Percentiles rank a stretch among this genome's conserved stretches.
Conservation (phyloP, 1,139 yeast species). For the Saccharomycopsis crataegensis region DNA sequence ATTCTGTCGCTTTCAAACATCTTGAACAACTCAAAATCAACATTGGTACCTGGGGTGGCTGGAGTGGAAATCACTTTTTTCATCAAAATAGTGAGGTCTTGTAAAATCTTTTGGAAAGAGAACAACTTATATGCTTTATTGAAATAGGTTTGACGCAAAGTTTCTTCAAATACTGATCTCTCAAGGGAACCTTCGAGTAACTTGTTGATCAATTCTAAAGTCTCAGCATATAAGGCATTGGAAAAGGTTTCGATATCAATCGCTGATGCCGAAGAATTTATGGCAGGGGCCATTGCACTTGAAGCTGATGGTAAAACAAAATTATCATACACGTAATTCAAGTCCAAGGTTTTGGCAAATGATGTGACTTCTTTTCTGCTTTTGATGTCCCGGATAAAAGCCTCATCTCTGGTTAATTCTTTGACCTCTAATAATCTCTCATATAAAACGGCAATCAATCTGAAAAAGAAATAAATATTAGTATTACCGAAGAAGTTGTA, state of each 20-base stretch:
- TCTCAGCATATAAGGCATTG: constrained; percentile 47
- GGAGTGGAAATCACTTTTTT: constrained; percentile 36
- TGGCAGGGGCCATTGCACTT: background rate
- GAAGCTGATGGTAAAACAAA: constrained; percentile 7
- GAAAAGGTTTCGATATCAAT: background rate
- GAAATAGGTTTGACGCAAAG: constrained; percentile 89
- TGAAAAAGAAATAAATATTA: constrained; percentile 80
- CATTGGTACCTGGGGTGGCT: constrained; percentile 29
- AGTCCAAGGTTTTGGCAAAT: constrained; percentile 81
- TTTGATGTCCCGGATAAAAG: constrained; percentile 50
- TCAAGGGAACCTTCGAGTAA: constrained; percentile 87
- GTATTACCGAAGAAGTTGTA: constrained; percentile 85
- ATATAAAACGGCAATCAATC: constrained; percentile 75
- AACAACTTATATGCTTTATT: constrained; percentile 89
- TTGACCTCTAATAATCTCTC: constrained; percentile 76
- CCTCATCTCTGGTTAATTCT: constrained; percentile 53
- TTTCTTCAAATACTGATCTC: constrained; percentile 92
- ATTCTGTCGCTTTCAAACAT: constrained; percentile 77
- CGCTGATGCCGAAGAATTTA: background rate
- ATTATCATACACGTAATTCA: constrained; percentile 26
- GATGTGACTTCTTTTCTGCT: constrained; percentile 56
- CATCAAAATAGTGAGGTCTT: constrained; percentile 80
- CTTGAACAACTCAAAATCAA: constrained; percentile 2
- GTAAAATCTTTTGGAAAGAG: constrained; percentile 89
- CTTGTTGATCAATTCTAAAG: constrained; percentile 62